phyloP scores from a whole-genome alignment of 2,329 filamentous ascomycete genomes.

The Dryadomyces quercivorus region DNA sequence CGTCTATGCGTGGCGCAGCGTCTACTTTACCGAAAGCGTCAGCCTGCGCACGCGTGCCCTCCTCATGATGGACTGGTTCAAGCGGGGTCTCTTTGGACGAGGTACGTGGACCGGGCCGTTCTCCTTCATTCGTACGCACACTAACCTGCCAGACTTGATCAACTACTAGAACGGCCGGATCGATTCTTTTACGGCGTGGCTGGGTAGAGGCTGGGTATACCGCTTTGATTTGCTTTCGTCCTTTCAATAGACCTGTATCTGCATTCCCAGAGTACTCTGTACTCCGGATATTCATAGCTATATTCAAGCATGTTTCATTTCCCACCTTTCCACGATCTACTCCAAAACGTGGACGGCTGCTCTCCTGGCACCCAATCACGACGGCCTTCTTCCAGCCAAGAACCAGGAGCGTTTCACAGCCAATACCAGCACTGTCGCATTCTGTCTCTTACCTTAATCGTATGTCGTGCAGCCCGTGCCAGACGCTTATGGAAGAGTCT shows the following conservation, averaged over 20 bases:
- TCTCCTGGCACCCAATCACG: background rate
- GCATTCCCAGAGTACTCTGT: no score
- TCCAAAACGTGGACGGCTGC: no score
- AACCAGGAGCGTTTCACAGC: background rate
- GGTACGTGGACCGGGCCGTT: slow-evolving; percentile 38
- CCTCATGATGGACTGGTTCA: slow-evolving; percentile 98
- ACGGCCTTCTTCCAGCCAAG: background rate
- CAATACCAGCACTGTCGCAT: background rate
- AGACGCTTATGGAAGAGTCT: background rate
- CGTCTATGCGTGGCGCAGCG: slow-evolving; percentile 89
- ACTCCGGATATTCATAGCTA: no score
- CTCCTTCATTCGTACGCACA: background rate
- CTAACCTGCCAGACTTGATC: background rate
- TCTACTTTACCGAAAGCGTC: slow-evolving; percentile 97
- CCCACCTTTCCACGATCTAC: no score
- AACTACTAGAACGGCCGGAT: background rate
- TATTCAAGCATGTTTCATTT: no score
- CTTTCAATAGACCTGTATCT: no score
- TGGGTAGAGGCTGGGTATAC: no score
- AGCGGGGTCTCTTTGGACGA: slow-evolving; percentile 87
- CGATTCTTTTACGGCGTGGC: no score
- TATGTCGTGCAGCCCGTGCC: background rate
- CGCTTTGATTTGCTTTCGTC: no score
- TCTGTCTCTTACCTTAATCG: no score
- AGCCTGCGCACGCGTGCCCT: slow-evolving; percentile 79